Evolutionary conservation across 257 asterid genomes (phyloP).

Genomic region (Solanum gandarillasii): DNA sequence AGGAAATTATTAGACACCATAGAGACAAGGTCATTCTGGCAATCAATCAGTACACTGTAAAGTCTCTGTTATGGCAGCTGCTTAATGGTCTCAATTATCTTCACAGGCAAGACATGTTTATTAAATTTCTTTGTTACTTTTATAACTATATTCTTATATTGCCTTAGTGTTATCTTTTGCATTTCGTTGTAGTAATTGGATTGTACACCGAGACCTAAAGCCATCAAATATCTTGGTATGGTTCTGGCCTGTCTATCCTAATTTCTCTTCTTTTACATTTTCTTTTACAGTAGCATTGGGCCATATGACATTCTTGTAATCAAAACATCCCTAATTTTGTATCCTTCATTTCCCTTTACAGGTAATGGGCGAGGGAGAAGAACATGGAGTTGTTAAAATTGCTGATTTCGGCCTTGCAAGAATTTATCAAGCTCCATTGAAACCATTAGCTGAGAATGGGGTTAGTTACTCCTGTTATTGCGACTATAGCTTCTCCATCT

Average conservation of each 20-base stretch:
- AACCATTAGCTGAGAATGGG: conserved; percentile 87
- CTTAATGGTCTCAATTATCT: conserved; percentile 94
- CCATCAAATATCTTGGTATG: conserved; percentile 94
- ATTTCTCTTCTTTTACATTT: neutral
- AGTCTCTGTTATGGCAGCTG: conserved; percentile 97
- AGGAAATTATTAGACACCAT: conserved; percentile 96
- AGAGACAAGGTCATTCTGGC: conserved; percentile 94
- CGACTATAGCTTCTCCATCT: neutral
- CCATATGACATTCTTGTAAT: neutral
- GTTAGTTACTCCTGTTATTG: conserved; percentile 24
- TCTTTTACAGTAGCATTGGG: neutral
- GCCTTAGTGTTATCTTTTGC: neutral
- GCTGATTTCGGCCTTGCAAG: conserved; percentile 99
- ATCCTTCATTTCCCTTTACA: conserved; percentile 5
- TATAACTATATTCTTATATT: neutral
- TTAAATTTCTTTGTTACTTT: neutral
- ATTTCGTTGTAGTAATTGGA: conserved; percentile 80
- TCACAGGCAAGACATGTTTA: conserved; percentile 54
- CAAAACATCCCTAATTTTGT: neutral
- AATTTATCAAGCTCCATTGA: conserved; percentile 88
- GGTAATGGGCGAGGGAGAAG: conserved; percentile 99
- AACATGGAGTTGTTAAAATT: conserved; percentile 90
- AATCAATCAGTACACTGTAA: conserved; percentile 67
- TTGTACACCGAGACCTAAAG: conserved; percentile 92
- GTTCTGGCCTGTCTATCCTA: neutral